Evolutionary conservation across 192 early-diverging fungal genomes (phyloP).

Genomic region (Diversispora eburnea): DNA sequence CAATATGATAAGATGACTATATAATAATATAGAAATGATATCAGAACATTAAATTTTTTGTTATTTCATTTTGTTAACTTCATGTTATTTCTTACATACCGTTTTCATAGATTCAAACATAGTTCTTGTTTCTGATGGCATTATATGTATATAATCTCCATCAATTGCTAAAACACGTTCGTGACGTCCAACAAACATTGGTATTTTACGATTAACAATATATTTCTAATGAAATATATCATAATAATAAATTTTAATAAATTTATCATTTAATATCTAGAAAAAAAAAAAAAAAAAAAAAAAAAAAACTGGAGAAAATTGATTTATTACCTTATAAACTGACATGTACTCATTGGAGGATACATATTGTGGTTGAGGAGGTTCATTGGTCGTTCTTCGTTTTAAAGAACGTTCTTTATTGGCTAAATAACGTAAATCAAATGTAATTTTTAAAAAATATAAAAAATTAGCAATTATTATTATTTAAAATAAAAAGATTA

Average conservation of each 20-base stretch:
- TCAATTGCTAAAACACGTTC: conserved; percentile 90
- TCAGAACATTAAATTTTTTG: conserved; percentile 8
- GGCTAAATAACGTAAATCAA: neutral
- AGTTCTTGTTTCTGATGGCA: conserved; percentile 71
- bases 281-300: conserved; percentile 47
- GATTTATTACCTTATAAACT: conserved; percentile 29
- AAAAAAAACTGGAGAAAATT: neutral
- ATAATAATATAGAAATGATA: neutral
- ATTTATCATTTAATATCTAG: neutral
- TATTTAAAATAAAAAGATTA: no score
- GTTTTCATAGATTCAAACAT: conserved; percentile 84
- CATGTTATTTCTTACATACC: conserved; percentile 37
- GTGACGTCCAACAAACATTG: conserved; percentile 79
- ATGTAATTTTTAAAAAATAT: neutral
- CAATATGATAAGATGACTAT: conserved; percentile 63
- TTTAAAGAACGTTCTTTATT: neutral
- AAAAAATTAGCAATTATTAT: neutral
- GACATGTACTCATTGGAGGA: conserved; percentile 29
- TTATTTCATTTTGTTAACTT: neutral
- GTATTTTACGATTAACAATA: conserved; percentile 74
- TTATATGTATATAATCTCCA: conserved; percentile 88
- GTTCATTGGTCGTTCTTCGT: conserved; percentile 13
- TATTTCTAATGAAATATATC: conserved; percentile 59
- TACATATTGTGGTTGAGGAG: conserved; percentile 18
- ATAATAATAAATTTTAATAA: no score